Percentiles rank a stretch among this genome's conserved stretches.
phyloP scores from a whole-genome alignment of 805 yeast species.

The Suhomyces emberorum region DNA sequence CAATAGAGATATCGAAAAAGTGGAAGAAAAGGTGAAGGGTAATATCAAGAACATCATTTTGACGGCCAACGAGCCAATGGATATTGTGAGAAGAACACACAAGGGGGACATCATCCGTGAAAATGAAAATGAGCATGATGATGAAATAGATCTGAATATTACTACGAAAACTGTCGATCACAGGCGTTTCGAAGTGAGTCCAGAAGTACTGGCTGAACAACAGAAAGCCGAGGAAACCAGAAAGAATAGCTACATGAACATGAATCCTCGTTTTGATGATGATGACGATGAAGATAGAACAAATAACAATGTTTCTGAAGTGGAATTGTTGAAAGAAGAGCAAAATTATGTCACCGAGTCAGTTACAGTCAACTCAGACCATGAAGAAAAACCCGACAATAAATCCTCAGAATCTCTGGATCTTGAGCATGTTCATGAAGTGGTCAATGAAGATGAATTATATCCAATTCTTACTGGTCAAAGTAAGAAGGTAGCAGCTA shows the following conservation, averaged over 20 bases:
- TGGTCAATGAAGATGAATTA: slow-evolving; percentile 2
- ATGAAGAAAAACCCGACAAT: neutral
- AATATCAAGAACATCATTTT: slow-evolving; percentile 69
- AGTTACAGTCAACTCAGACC: slow-evolving; percentile 5
- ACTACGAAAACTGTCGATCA: slow-evolving; percentile 36
- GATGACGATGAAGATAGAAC: slow-evolving; percentile 26
- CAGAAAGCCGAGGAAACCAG: slow-evolving; percentile 1
- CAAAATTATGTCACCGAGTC: slow-evolving; percentile 1
- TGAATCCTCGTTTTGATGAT: slow-evolving; percentile 21
- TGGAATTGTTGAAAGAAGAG: slow-evolving; percentile 7
- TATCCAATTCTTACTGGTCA: slow-evolving; percentile 5
- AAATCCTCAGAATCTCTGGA: slow-evolving; percentile 8
- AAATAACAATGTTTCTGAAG: slow-evolving; percentile 8
- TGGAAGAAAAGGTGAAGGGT: slow-evolving; percentile 67
- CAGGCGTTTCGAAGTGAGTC: slow-evolving; percentile 25
- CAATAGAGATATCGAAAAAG: slow-evolving; percentile 69
- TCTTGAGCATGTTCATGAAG: slow-evolving; percentile 6
- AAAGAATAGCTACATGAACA: slow-evolving; percentile 12
- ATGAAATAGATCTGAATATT: slow-evolving; percentile 25
- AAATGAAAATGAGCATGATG: slow-evolving; percentile 16
- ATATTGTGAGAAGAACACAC: slow-evolving; percentile 75
- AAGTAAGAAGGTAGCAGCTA: neutral
- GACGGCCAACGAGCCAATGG: slow-evolving; percentile 50
- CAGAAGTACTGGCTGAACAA: neutral
- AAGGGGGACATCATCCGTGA: slow-evolving; percentile 86